A percentile compares a stretch with the other conserved stretches of the same genome.
Conservation (phyloP, 148 eudicot genomes). For the Cornus controversa region DNA sequence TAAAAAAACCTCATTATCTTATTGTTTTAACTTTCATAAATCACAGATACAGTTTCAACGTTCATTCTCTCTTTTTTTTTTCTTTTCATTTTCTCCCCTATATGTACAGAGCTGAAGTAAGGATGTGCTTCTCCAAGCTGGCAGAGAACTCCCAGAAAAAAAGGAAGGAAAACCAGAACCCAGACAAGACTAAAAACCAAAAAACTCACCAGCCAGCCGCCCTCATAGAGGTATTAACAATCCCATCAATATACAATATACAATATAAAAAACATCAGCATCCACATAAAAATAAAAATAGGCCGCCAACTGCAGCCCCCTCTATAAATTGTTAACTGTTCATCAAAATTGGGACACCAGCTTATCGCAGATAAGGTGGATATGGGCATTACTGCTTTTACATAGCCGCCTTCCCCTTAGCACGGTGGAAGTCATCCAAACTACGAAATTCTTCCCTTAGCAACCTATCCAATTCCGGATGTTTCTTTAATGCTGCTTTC, state of each 20-base stretch:
- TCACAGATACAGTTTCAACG: neutral
- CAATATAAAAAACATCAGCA: constrained; percentile 3
- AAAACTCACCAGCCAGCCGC: constrained; percentile 1
- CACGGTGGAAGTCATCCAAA: constrained; percentile 64
- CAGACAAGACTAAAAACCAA: constrained; percentile 1
- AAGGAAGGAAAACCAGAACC: constrained; percentile 8
- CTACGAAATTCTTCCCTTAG: constrained; percentile 60
- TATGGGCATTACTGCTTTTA: constrained; percentile 13
- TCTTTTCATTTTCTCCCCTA: constrained; percentile 7
- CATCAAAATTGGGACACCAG: constrained; percentile 3
- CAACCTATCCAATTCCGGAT: constrained; percentile 58
- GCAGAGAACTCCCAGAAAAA: constrained; percentile 17
- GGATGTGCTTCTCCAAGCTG: constrained; percentile 19
- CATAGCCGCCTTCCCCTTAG: constrained; percentile 35
- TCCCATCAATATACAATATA: neutral
- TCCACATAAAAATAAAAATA: constrained; percentile 9
- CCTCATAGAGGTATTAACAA: neutral
- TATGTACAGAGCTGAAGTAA: constrained; percentile 37
- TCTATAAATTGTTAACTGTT: constrained; percentile 14
- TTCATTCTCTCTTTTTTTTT: neutral
- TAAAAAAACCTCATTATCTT: neutral
- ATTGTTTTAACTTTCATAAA: constrained; percentile 1
- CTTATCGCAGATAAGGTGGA: neutral
- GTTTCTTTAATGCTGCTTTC: constrained; percentile 54
- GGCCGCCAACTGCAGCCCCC: constrained; percentile 15